Evolutionary conservation across 2,329 filamentous ascomycete species (phyloP).

Genomic region (Pestalotiopsis sp.): DNA sequence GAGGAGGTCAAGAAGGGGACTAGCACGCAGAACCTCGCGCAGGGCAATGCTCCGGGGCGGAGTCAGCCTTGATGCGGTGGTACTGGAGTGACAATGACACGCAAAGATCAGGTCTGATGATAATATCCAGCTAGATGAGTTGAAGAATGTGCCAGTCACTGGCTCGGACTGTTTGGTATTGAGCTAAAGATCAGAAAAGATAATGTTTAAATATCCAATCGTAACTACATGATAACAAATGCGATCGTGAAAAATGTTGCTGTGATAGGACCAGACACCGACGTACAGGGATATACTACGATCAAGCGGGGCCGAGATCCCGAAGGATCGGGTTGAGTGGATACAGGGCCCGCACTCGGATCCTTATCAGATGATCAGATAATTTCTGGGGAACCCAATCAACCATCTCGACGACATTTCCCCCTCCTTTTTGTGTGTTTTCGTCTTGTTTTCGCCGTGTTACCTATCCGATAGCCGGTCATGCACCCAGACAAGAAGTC

Average conservation of each 20-base stretch:
- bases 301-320: not conserved
- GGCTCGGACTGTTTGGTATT: too few relatives aligned
- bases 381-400: not conserved
- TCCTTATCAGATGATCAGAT: not conserved
- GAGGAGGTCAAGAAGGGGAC: slow-evolving; percentile 38
- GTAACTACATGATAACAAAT: too few relatives aligned
- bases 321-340: not conserved
- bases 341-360: not conserved
- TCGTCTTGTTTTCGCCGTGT: not conserved
- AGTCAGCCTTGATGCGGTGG: slow-evolving; percentile 31
- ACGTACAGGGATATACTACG: not conserved
- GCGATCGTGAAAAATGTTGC: not conserved
- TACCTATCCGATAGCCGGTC: not conserved
- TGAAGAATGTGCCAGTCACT: too few relatives aligned
- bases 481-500: not conserved
- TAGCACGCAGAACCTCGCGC: slow-evolving; percentile 37
- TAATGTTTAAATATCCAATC: too few relatives aligned
- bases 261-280: not conserved
- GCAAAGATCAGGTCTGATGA: not conserved
- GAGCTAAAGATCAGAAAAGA: too few relatives aligned
- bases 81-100: not conserved
- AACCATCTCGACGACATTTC: not conserved
- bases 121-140: not conserved
- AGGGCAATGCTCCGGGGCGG: slow-evolving; percentile 33
- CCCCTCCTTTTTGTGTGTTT: not conserved